Conservation (phyloP, 257 asterid species). For the Solanum ossicruentum region DNA sequence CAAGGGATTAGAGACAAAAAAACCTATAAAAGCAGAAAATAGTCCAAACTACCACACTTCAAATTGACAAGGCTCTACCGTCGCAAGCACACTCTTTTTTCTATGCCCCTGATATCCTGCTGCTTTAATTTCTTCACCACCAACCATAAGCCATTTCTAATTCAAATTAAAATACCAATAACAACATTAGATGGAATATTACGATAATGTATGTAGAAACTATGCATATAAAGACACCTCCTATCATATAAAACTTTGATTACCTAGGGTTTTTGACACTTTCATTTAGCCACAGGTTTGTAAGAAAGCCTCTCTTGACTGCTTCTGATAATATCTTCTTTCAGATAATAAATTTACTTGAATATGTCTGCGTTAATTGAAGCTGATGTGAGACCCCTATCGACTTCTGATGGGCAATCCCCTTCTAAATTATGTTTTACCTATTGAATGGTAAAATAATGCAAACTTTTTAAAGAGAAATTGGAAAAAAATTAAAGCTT, state of each 20-base stretch:
- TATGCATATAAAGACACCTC: not conserved
- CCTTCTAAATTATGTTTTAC: not conserved
- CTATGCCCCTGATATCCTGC: constrained; percentile 3
- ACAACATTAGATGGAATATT: not conserved
- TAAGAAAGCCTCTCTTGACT: not conserved
- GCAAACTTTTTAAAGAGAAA: not conserved
- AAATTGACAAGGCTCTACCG: constrained; percentile 10
- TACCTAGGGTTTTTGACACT: constrained; percentile 1
- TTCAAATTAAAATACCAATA: constrained; percentile 19
- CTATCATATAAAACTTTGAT: not conserved
- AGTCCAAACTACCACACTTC: constrained; percentile 8
- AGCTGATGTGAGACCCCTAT: not conserved
- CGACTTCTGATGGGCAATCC: constrained; percentile 1
- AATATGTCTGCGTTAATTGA: not conserved
- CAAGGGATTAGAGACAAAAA: not conserved
- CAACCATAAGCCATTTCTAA: constrained; percentile 19
- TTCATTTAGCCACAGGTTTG: constrained; percentile 12
- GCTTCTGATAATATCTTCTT: not conserved
- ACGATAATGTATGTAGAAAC: not conserved
- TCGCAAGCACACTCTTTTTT: constrained; percentile 5
- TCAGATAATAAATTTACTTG: not conserved
- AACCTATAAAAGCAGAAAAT: not conserved
- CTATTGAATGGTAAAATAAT: not conserved
- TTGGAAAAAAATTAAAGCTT: no score
- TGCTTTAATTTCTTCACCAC: constrained; percentile 43